Conservation (phyloP, 2,329 filamentous ascomycete species). For the Ciborinia camelliae region DNA sequence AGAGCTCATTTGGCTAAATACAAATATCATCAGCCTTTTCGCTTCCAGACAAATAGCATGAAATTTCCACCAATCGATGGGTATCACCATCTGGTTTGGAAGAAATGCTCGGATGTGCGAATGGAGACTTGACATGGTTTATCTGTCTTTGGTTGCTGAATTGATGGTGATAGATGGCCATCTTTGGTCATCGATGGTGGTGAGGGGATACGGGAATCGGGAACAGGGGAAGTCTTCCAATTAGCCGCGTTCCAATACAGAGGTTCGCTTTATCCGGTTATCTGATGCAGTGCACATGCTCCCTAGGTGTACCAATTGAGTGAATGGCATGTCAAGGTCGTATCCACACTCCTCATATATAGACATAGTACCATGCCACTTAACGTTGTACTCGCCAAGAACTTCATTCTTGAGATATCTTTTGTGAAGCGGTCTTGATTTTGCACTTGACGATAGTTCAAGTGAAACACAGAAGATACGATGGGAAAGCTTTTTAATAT, state of each 20-base stretch:
- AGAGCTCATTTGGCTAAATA: neutral
- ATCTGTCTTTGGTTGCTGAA: neutral
- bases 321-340: neutral
- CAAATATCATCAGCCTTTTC: neutral
- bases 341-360: conserved; percentile 1
- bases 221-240: neutral
- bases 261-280: conserved; percentile 15
- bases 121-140: conserved; percentile 1
- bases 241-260: conserved; percentile 13
- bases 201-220: neutral
- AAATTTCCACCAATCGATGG: conserved; percentile 6
- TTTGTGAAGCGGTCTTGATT: neutral
- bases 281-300: conserved; percentile 7
- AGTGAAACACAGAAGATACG: neutral
- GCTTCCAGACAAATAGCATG: neutral
- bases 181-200: neutral
- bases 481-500: conserved; percentile 46
- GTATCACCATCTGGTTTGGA: neutral
- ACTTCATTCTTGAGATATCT: neutral
- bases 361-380: conserved; percentile 14
- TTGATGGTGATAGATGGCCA: neutral
- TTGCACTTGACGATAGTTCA: neutral
- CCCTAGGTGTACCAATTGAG: neutral
- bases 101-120: neutral
- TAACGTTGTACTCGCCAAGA: neutral